Evolutionary conservation across 805 yeast genomes (phyloP).

Genomic region (Gaillardinia entomophila): DNA sequence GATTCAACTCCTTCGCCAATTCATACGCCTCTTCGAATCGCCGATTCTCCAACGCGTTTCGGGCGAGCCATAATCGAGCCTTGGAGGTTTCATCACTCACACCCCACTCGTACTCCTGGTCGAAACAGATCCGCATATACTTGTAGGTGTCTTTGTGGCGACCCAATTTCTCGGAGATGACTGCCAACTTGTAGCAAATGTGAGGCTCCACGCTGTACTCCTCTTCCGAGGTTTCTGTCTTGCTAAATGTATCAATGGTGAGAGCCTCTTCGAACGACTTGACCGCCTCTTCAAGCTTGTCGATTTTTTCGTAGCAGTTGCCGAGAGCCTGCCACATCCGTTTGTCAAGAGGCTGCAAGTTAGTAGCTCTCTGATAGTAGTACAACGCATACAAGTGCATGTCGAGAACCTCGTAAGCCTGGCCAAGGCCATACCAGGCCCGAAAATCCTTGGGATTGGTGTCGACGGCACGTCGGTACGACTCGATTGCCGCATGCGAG

Average conservation of each 20-base stretch:
- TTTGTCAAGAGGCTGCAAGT: constrained; percentile 81
- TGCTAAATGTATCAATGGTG: constrained; percentile 37
- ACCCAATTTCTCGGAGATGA: constrained; percentile 52
- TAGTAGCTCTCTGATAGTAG: constrained; percentile 87
- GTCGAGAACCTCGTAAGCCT: constrained; percentile 93
- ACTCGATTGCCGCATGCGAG: constrained; percentile 95
- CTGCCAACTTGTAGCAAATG: constrained; percentile 63
- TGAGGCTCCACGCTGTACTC: constrained; percentile 43
- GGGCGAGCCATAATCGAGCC: constrained; percentile 85
- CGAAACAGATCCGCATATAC: constrained; percentile 65
- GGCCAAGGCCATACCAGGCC: constrained; percentile 98
- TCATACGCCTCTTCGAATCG: constrained; percentile 66
- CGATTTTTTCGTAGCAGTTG: constrained; percentile 77
- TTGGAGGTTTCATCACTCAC: constrained; percentile 68
- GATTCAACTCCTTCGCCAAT: constrained; percentile 61
- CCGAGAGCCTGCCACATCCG: constrained; percentile 97
- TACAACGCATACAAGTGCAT: constrained; percentile 91
- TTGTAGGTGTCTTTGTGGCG: constrained; percentile 49
- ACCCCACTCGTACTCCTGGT: constrained; percentile 59
- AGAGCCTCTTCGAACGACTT: constrained; percentile 79
- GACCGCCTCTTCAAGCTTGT: constrained; percentile 65
- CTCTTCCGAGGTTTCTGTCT: constrained; percentile 7
- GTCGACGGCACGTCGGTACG: constrained; percentile 89
- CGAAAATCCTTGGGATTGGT: constrained; percentile 83
- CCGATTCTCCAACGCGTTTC: constrained; percentile 48